These are phyloP conservation scores for Lachnellula arida DNA, from an alignment of 2,329 filamentous ascomycete genomes.

Conservation along the genomic window DNA sequence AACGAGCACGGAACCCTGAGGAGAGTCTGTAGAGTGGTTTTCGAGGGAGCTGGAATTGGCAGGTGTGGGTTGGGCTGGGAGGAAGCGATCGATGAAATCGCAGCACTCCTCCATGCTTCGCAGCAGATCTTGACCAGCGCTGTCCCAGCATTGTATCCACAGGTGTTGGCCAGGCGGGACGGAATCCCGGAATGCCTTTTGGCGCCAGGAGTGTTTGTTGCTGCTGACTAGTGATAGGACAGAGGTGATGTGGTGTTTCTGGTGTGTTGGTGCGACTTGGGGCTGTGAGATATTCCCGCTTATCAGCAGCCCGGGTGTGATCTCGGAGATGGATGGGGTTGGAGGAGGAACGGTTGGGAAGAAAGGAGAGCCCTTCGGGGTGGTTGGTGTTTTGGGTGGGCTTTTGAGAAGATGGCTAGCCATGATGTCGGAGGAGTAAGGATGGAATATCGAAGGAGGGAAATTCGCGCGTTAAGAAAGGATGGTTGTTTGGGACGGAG, in stretches of 20 bases:
- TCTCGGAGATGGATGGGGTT: not conserved
- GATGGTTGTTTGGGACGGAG: too few species aligned
- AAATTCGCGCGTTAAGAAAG: too few species aligned
- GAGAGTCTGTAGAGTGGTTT: not conserved
- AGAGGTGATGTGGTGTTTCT: not conserved
- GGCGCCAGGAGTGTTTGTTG: not conserved
- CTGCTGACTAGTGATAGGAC: not conserved
- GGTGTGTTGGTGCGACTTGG: not conserved
- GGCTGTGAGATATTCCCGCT: not conserved
- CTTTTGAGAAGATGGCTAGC: too few species aligned
- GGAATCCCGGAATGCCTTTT: not conserved
- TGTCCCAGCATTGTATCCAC: not conserved
- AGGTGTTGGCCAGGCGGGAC: not conserved
- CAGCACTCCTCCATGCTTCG: not conserved
- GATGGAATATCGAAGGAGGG: too few species aligned
- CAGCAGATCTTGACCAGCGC: not conserved
- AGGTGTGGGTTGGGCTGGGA: not conserved
- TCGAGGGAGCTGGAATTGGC: not conserved
- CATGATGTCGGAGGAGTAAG: too few species aligned
- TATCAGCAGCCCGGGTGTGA: not conserved
- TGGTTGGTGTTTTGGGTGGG: not conserved
- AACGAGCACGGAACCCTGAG: slow-evolving; percentile 22
- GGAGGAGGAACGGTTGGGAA: not conserved
- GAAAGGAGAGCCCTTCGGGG: not conserved
- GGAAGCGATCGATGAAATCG: not conserved